Percentiles rank a stretch among this genome's conserved stretches.
phyloP scores from a whole-genome alignment of 1,284 basidiomycete species.

The Austropuccinia psidii region DNA sequence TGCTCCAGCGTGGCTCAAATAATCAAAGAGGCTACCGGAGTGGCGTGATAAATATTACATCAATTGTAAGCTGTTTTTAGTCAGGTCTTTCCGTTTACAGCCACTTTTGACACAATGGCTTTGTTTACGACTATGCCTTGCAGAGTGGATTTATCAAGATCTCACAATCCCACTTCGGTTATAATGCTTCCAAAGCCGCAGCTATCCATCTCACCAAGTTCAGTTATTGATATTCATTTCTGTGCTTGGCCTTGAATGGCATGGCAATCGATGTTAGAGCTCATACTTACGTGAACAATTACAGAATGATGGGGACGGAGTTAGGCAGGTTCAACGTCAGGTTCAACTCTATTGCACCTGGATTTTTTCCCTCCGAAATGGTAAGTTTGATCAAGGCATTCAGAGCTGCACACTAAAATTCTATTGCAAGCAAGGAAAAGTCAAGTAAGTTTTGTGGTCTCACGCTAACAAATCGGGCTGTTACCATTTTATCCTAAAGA shows the following conservation, averaged over 20 bases:
- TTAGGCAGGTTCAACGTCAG: conserved; percentile 8
- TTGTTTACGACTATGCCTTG: background rate
- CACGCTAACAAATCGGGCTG: background rate
- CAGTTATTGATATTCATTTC: background rate
- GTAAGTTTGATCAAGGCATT: conserved; percentile 39
- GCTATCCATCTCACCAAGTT: conserved; percentile 40
- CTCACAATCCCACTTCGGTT: conserved; percentile 37
- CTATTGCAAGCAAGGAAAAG: too few species aligned
- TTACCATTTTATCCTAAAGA: background rate
- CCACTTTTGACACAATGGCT: background rate
- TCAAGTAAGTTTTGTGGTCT: background rate
- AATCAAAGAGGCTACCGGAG: conserved; percentile 25
- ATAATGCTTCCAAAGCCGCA: conserved; percentile 43
- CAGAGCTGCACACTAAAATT: too few species aligned
- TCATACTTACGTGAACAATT: conserved; percentile 38
- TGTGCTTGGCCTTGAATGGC: too few species aligned
- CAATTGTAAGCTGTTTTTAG: conserved; percentile 21
- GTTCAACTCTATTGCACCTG: conserved; percentile 43
- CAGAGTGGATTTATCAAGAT: conserved; percentile 32
- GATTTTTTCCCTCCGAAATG: conserved; percentile 42
- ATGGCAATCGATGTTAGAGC: too few species aligned
- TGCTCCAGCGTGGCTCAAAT: conserved; percentile 2
- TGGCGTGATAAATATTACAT: conserved; percentile 35
- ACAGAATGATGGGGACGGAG: conserved; percentile 29
- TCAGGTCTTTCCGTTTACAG: background rate